Percentiles rank a stretch among this genome's conserved stretches.
Evolutionary conservation across 2,329 filamentous ascomycete species (phyloP).

Genomic region (Ceratocystis alfenasii): DNA sequence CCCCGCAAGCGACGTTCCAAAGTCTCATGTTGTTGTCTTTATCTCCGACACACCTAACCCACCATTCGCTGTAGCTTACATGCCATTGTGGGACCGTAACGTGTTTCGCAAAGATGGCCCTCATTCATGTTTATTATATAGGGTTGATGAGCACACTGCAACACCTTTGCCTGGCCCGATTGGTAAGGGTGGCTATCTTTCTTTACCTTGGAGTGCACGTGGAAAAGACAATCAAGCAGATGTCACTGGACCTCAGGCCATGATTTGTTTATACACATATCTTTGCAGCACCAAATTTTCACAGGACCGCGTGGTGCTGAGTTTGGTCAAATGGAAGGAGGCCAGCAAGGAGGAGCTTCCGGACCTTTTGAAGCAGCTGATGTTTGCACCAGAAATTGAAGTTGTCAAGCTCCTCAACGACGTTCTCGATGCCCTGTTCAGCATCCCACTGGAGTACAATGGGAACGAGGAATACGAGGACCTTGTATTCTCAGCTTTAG

Average conservation of each 20-base stretch:
- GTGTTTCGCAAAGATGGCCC: conserved; percentile 80
- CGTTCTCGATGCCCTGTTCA: conserved; percentile 83
- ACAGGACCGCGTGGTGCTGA: conserved; percentile 76
- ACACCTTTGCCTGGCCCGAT: conserved; percentile 46
- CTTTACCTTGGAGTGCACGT: conserved; percentile 64
- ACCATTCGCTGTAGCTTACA: conserved; percentile 82
- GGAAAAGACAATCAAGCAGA: conserved; percentile 59
- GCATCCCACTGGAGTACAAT: conserved; percentile 80
- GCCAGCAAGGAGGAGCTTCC: conserved; percentile 59
- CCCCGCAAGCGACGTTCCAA: conserved; percentile 64
- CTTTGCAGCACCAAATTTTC: conserved; percentile 92
- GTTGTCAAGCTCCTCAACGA: conserved; percentile 87
- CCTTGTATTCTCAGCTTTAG: conserved; percentile 77
- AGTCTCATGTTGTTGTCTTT: conserved; percentile 79
- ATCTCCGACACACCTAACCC: conserved; percentile 75
- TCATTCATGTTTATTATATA: conserved; percentile 73
- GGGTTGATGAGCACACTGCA: conserved; percentile 81
- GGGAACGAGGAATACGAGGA: conserved; percentile 89
- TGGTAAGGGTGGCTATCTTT: conserved; percentile 78
- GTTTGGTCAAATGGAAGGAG: conserved; percentile 77
- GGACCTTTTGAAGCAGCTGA: conserved; percentile 64
- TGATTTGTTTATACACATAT: conserved; percentile 68
- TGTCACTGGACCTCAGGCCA: conserved; percentile 66
- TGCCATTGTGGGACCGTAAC: conserved; percentile 85
- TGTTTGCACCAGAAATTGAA: conserved; percentile 94